Base-by-base conservation (phyloP, 306 rosid species). In the Aeschynomene evenia region DNA sequence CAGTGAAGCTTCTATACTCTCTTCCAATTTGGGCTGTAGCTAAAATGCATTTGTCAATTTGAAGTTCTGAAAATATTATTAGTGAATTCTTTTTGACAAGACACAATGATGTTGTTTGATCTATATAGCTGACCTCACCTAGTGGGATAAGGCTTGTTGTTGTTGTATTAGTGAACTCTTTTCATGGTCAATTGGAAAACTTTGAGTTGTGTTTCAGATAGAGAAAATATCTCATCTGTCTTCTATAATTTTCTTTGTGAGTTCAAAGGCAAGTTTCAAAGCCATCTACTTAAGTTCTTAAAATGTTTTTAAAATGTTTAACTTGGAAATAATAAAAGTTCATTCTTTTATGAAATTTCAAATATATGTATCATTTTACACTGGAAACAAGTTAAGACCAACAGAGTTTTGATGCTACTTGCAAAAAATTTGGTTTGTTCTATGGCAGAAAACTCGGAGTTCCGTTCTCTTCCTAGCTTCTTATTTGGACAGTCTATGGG, bases 401-500 rank as follows among this genome's bases (percentile, higher is more conserved):
- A 18, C n/a, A 40, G 52, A 43, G 24, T 49, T 33, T 14, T 40
- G 63, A 65, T 46, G 31, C 18, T 42, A 2, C n/a, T 54, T 31
- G 18, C 24, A 51, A 74, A 66, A 50, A 23, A 22, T 37, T 71
- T 46, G 58, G 51, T 58, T 80, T 57, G 53, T 69, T 77, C 40
- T 52, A 65, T 71, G 70, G 76, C 92, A 92, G 96, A 79, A 72
- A 79, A 80, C 60, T 96, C 89, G 0, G 85, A 80, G 64, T 85
- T 82, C 54, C n/a, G 12, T 39, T 72, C 77, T 55, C 86, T 91
- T 79, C 95, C 89, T 31, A 84, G 85, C 80, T 94, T 91, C 77
- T 88, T 91, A 60, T 85, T 94, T 61, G 99, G 97, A 56, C 80
- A 90, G 79, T 94, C 99, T 18, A 21, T 94, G 95, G 99, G 97